Evolutionary conservation across 768 basidiomycete genomes (phyloP).

Genomic region (Lactarius trivialis): DNA sequence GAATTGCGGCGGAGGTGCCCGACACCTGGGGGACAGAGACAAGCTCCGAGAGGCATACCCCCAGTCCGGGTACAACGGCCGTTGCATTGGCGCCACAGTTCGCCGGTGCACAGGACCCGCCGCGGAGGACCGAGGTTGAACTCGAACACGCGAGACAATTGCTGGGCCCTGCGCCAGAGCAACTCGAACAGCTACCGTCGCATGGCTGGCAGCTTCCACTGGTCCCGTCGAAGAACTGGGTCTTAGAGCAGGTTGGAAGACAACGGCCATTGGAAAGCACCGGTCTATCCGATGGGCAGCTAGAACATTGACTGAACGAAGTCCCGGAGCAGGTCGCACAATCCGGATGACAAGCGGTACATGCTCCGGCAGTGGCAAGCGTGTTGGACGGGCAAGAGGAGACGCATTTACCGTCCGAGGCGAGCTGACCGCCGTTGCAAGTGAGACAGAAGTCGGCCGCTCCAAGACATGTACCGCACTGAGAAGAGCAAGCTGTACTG

Average conservation of each 20-base stretch:
- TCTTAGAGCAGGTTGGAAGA: slow-evolving; percentile 66
- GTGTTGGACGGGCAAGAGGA: slow-evolving; percentile 66
- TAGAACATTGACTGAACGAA: slow-evolving; percentile 71
- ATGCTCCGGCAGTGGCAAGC: slow-evolving; percentile 58
- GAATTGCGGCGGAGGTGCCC: slow-evolving; percentile 34
- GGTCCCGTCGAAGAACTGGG: slow-evolving; percentile 64
- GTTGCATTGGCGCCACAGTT: slow-evolving; percentile 48
- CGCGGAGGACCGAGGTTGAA: slow-evolving; percentile 52
- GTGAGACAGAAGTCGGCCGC: slow-evolving; percentile 66
- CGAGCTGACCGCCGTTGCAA: slow-evolving; percentile 60
- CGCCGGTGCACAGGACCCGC: slow-evolving; percentile 57
- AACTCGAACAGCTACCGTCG: slow-evolving; percentile 73
- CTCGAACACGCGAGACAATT: slow-evolving; percentile 72
- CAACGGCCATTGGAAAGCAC: slow-evolving; percentile 73
- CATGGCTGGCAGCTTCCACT: slow-evolving; percentile 62
- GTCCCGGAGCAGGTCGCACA: slow-evolving; percentile 78
- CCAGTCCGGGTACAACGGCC: slow-evolving; percentile 60
- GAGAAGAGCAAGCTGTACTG: slow-evolving; percentile 55
- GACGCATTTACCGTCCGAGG: slow-evolving; percentile 68
- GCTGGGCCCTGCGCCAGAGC: slow-evolving; percentile 58
- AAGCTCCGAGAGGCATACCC: slow-evolving; percentile 74
- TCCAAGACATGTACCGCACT: slow-evolving; percentile 67
- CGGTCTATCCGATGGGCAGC: slow-evolving; percentile 60
- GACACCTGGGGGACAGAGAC: slow-evolving; percentile 46
- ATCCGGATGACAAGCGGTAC: slow-evolving; percentile 77